Evolutionary conservation across 805 yeast species (phyloP).

Genomic region (Deakozyma indianensis): DNA sequence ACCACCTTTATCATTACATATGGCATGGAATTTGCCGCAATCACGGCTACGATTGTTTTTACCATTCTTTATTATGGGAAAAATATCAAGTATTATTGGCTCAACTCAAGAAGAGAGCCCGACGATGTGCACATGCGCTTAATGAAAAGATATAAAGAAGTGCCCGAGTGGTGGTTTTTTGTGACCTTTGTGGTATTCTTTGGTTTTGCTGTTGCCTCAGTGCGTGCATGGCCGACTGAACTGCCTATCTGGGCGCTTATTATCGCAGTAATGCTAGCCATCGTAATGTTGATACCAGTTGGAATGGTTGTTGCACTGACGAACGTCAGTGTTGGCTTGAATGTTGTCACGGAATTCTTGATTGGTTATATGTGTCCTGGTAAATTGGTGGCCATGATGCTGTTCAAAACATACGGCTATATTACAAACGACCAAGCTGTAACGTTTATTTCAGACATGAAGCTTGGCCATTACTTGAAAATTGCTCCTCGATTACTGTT

Average conservation of each 20-base stretch:
- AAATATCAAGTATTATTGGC: conserved; percentile 36
- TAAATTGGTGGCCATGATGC: conserved; percentile 45
- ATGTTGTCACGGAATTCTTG: conserved; percentile 48
- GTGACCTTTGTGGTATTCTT: conserved; percentile 30
- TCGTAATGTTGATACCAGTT: conserved; percentile 44
- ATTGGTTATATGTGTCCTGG: conserved; percentile 56
- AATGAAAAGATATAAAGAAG: conserved; percentile 44
- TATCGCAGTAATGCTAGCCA: conserved; percentile 37
- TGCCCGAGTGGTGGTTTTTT: conserved; percentile 51
- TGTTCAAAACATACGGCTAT: conserved; percentile 45
- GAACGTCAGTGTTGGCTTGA: conserved; percentile 42
- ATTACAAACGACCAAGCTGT: conserved; percentile 41
- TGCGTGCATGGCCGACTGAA: conserved; percentile 29
- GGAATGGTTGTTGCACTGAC: conserved; percentile 51
- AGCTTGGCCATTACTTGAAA: conserved; percentile 50
- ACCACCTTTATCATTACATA: conserved; percentile 46
- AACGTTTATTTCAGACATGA: conserved; percentile 39
- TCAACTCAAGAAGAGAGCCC: conserved; percentile 27
- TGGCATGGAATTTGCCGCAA: conserved; percentile 50
- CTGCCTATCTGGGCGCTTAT: conserved; percentile 50
- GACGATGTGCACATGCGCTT: conserved; percentile 40
- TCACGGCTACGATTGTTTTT: conserved; percentile 46
- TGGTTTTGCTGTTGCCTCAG: conserved; percentile 27
- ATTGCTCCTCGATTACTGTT: conserved; percentile 50
- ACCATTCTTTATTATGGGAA: conserved; percentile 41